Conservation (phyloP, 805 yeast genomes). For the Lipomyces chichibuensis region DNA sequence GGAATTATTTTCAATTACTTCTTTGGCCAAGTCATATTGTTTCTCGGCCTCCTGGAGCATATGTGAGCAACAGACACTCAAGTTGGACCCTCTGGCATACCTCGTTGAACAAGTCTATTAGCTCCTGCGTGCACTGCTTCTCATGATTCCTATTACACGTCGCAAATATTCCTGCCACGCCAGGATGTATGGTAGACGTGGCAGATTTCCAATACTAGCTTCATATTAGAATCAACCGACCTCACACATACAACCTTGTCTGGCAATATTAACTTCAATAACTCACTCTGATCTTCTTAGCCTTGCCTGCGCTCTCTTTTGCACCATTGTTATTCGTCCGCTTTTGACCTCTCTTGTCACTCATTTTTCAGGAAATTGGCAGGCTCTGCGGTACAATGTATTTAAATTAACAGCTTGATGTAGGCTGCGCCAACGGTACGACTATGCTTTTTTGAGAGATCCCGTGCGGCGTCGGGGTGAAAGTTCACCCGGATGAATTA, state of each 20-base stretch:
- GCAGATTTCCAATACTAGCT: constrained; percentile 29
- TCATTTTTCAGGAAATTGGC: background rate
- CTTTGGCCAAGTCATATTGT: constrained; percentile 38
- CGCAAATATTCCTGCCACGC: constrained; percentile 83
- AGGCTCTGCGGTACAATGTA: background rate
- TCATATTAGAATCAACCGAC: background rate
- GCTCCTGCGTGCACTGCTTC: constrained; percentile 72
- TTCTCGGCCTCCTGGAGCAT: constrained; percentile 31
- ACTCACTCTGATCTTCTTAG: background rate
- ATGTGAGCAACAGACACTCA: background rate
- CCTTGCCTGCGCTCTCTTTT: background rate
- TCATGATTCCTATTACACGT: constrained; percentile 86
- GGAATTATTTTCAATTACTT: constrained; percentile 19
- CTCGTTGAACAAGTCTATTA: constrained; percentile 61
- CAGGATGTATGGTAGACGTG: constrained; percentile 40
- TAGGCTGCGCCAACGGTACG: background rate
- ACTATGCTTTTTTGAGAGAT: background rate
- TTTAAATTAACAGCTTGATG: background rate
- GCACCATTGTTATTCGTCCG: background rate
- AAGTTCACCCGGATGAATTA: background rate
- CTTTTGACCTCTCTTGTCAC: background rate
- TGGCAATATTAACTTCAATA: background rate
- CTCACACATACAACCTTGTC: background rate
- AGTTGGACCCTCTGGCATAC: constrained; percentile 30
- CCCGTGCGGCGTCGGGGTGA: no score